These are phyloP conservation scores for Histomonas meleagridis DNA, from an alignment of 208 protist species.

Conservation along the genomic window DNA sequence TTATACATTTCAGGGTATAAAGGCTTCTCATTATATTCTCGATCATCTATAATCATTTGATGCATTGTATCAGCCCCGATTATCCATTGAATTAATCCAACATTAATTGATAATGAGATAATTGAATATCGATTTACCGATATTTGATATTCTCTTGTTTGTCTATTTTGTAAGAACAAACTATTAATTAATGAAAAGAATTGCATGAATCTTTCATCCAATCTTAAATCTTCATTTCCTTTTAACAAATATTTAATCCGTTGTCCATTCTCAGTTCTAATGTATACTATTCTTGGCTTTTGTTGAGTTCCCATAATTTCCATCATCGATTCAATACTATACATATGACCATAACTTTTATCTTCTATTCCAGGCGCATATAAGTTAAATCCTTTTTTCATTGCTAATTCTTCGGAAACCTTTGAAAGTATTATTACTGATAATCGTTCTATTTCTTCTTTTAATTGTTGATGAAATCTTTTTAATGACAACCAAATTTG, in stretches of 20 bases:
- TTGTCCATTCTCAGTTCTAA: not conserved
- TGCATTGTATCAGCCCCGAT: not conserved
- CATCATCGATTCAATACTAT: not conserved
- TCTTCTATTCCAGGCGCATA: not conserved
- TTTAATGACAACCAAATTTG: not conserved
- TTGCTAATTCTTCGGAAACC: not conserved
- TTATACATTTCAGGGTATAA: not conserved
- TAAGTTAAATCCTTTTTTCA: not conserved
- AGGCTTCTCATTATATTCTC: not conserved
- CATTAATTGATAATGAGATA: not conserved
- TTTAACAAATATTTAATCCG: not conserved
- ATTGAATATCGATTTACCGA: not conserved
- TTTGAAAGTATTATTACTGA: not conserved
- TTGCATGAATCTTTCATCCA: constrained; percentile 34
- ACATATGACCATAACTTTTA: not conserved
- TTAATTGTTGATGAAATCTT: not conserved
- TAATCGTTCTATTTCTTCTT: not conserved
- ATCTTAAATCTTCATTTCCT: constrained; percentile 32
- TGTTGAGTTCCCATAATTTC: constrained; percentile 35
- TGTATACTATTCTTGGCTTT: not conserved
- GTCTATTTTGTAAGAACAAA: not conserved
- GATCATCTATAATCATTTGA: not conserved
- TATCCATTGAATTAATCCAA: constrained; percentile 15
- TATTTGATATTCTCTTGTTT: not conserved
- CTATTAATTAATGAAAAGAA: not conserved